Evolutionary conservation across 1,284 basidiomycete genomes (phyloP).

Genomic region (Coniferiporia sulphurascens): DNA sequence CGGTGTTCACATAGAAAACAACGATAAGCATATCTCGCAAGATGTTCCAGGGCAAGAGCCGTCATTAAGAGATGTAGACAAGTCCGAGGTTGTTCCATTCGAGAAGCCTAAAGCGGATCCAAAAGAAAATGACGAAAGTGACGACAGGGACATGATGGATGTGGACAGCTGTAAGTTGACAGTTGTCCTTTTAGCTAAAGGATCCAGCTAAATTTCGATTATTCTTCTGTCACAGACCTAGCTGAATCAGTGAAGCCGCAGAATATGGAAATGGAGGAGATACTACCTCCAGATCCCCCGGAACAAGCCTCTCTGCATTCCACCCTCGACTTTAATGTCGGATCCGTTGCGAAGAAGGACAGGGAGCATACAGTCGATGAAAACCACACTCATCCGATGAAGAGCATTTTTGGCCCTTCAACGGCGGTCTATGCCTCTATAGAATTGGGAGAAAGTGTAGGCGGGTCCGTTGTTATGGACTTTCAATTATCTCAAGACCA

Average conservation of each 20-base stretch:
- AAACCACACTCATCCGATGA: background rate
- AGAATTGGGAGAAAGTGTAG: background rate
- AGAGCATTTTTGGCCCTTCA: background rate
- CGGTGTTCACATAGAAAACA: too few species aligned
- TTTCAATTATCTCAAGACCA: conserved; percentile 4
- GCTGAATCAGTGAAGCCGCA: background rate
- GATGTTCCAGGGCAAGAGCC: too few species aligned
- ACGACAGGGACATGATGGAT: background rate
- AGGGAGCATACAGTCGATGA: too few species aligned
- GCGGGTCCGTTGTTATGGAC: background rate
- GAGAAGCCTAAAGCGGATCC: background rate
- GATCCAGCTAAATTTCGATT: background rate
- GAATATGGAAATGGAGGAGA: too few species aligned
- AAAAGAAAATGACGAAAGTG: background rate
- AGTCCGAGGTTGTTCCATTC: too few species aligned
- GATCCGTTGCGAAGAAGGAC: too few species aligned
- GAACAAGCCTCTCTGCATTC: too few species aligned
- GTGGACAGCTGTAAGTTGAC: background rate
- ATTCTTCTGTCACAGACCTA: background rate
- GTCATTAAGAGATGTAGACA: too few species aligned
- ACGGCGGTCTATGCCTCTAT: background rate
- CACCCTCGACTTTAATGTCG: too few species aligned
- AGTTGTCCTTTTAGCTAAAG: background rate
- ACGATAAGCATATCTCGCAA: too few species aligned
- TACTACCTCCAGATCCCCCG: too few species aligned